Conservation (phyloP, 495 filamentous ascomycete species). For the Podospora appendiculata region DNA sequence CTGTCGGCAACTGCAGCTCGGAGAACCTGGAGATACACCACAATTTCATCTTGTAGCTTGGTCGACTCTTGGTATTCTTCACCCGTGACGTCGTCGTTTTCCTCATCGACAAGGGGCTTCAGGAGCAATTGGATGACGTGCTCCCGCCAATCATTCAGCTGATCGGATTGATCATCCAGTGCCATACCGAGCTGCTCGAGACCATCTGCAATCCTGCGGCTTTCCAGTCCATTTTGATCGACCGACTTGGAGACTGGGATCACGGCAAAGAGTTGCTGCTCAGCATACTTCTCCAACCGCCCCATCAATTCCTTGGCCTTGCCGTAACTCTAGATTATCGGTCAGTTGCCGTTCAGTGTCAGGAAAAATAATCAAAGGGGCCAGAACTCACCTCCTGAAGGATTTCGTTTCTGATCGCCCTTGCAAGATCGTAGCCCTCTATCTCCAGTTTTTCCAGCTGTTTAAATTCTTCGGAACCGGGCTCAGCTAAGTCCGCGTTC, state of each 20-base stretch:
- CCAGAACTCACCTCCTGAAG: constrained; percentile 37
- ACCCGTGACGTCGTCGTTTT: constrained; percentile 67
- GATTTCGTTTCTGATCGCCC: constrained; percentile 68
- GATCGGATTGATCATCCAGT: constrained; percentile 61
- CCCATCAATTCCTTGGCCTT: constrained; percentile 33
- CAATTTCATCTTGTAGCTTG: constrained; percentile 72
- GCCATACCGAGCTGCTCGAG: constrained; percentile 35
- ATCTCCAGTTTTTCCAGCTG: constrained; percentile 60
- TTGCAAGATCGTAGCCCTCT: constrained; percentile 67
- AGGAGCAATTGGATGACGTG: constrained; percentile 61
- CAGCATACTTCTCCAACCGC: constrained; percentile 38
- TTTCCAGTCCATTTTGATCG: constrained; percentile 27
- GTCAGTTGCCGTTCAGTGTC: constrained; percentile 4
- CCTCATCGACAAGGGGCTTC: constrained; percentile 74
- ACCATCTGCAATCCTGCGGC: constrained; percentile 16
- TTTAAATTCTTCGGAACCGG: constrained; percentile 58
- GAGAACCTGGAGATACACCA: constrained; percentile 73
- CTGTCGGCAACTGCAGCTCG: constrained; percentile 71
- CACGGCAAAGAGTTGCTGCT: constrained; percentile 47
- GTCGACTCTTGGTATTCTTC: constrained; percentile 86
- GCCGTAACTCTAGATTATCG: constrained; percentile 12
- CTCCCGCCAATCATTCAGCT: constrained; percentile 66
- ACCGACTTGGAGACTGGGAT: constrained; percentile 47
- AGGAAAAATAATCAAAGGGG: not conserved
- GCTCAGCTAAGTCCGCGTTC: constrained; percentile 49